Conservation (phyloP, 2,329 filamentous ascomycete genomes). For the Hypoxylon sp. region DNA sequence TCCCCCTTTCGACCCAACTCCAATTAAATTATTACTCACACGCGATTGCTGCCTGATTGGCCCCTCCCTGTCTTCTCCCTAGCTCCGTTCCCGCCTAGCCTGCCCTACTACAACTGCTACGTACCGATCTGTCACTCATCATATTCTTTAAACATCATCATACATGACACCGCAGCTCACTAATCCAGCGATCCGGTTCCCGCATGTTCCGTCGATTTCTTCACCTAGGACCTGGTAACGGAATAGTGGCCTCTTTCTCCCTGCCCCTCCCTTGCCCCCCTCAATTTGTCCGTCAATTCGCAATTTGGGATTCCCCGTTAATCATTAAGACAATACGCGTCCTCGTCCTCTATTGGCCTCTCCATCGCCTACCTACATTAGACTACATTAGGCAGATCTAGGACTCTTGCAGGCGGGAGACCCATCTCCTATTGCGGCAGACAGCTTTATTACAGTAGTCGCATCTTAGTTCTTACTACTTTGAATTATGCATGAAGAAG, state of each 20-base stretch:
- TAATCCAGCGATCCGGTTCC: constrained; percentile 32
- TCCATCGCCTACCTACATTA: constrained; percentile 39
- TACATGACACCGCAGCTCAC: constrained; percentile 21
- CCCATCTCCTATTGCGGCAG: constrained; percentile 26
- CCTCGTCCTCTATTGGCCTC: constrained; percentile 34
- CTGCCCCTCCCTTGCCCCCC: constrained; percentile 4
- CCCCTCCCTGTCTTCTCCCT: constrained; percentile 34
- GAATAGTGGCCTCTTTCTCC: constrained; percentile 25
- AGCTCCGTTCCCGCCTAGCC: constrained; percentile 16
- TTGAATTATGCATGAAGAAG: constrained; percentile 18
- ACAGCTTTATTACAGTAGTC: constrained; percentile 12
- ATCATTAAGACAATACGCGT: constrained; percentile 37
- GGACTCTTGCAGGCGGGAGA: constrained; percentile 36
- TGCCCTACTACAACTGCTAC: not conserved
- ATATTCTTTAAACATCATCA: constrained; percentile 35
- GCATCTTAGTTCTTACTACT: constrained; percentile 20
- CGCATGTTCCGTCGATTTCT: constrained; percentile 36
- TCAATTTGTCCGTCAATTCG: constrained; percentile 27
- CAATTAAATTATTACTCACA: constrained; percentile 41
- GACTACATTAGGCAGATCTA: constrained; percentile 46
- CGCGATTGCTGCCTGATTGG: constrained; percentile 45
- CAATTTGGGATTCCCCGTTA: constrained; percentile 29
- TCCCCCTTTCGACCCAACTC: constrained; percentile 39
- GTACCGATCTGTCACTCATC: constrained; percentile 35
- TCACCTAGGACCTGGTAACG: constrained; percentile 37